Percentiles rank a stretch among this genome's conserved stretches.
These are phyloP conservation scores for Solanum pimpinellifolium DNA, from an alignment of 257 asterid species.

Conservation along the genomic window DNA sequence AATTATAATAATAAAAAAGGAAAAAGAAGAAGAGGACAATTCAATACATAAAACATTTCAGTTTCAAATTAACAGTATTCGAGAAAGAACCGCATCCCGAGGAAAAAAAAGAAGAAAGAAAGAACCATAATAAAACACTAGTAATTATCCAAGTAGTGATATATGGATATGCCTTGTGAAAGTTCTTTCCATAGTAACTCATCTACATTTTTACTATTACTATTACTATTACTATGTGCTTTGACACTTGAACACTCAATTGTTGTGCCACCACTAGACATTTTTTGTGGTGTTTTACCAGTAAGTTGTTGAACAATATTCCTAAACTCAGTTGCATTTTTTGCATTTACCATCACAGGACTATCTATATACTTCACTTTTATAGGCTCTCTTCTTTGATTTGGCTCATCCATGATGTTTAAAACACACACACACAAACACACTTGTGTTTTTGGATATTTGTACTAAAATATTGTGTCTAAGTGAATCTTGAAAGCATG, in stretches of 20 bases:
- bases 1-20: too few relatives aligned
- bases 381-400: slow-evolving; percentile 2
- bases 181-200: not conserved
- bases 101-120: not conserved
- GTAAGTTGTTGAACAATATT: slow-evolving; percentile 27
- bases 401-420: not conserved
- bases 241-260: not conserved
- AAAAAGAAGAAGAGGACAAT: too few relatives aligned
- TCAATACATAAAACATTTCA: too few relatives aligned
- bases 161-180: not conserved
- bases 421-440: not conserved
- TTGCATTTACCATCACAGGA: slow-evolving; percentile 18
- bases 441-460: not conserved
- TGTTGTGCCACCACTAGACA: not conserved
- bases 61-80: accelerated
- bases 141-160: not conserved
- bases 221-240: not conserved
- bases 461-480: not conserved
- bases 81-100: not conserved
- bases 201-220: not conserved
- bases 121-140: not conserved
- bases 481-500: not conserved
- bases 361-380: slow-evolving; percentile 22
- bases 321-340: slow-evolving; percentile 15
- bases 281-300: slow-evolving; percentile 5